A percentile compares a stretch with the other conserved stretches of the same genome.
Conservation (phyloP, 495 filamentous ascomycete genomes). For the Corynascus novoguineensis region DNA sequence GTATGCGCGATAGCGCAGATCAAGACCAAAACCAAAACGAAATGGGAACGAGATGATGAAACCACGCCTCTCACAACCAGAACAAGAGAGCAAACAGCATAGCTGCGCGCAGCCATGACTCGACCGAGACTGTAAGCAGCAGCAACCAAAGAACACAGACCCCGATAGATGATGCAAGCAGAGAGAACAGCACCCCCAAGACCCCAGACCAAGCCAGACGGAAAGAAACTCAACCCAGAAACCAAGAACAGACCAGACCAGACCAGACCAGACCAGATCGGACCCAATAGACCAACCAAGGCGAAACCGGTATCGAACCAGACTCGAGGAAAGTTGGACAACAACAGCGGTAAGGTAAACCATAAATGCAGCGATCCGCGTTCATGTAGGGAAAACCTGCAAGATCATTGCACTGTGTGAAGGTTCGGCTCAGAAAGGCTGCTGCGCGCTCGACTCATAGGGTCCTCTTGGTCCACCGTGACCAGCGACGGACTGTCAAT, state of each 20-base stretch:
- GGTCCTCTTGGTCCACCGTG: slow-evolving; percentile 58
- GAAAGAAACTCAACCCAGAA: background rate
- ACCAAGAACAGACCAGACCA: background rate
- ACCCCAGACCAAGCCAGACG: slow-evolving; percentile 4
- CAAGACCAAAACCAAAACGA: too few species aligned
- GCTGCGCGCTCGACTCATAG: slow-evolving; percentile 64
- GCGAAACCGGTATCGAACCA: background rate
- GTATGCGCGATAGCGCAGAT: too few species aligned
- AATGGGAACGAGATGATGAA: too few species aligned
- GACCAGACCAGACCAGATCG: background rate
- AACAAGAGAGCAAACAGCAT: background rate
- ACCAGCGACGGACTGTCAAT: slow-evolving; percentile 58
- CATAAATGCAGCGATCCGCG: background rate
- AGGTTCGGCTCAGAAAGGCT: slow-evolving; percentile 41
- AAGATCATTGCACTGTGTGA: slow-evolving; percentile 17
- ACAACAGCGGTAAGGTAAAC: background rate
- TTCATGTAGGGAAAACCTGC: background rate
- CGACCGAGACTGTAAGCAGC: background rate
- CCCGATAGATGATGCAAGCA: background rate
- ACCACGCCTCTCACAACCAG: too few species aligned
- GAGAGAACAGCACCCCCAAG: background rate
- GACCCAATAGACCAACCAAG: background rate
- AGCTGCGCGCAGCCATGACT: background rate
- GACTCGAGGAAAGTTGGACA: background rate
- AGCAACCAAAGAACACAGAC: background rate